Base-by-base conservation (phyloP, 805 yeast species). In the Kluyveromyces dobzhanskii region DNA sequence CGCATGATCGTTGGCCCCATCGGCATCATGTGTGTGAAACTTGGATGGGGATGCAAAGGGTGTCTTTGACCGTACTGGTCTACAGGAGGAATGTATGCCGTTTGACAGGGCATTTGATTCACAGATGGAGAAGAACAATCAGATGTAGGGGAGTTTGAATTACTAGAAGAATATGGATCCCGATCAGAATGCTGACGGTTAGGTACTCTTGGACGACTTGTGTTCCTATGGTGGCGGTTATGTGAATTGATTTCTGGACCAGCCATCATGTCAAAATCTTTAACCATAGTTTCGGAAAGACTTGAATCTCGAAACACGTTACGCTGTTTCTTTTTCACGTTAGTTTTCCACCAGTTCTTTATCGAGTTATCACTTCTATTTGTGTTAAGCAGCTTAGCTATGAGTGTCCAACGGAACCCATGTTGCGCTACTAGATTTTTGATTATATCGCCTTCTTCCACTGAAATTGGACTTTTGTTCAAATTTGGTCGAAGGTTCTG, bases 321-420 rank as follows among this genome's bases (percentile, higher is more conserved):
- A 14, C 86, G 65, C 51, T 92, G 72, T 44, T 95, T 67, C 44
- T 94, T 69, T 56, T 84, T 85, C 11, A 94, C 90, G 7, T 95
- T 94, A 3, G 95, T 94, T 55, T 85, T 85, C 95, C 95, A 86
- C 95, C 95, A 87, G 62, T 87, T 87, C 57, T 47, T 47, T 12
- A 47, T 39, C 16, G 47, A 44, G 28, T 47, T 86, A 59, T 86
- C 96, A n/a, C 82, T 73, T 38, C 96, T 67, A 2, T 95, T 95
- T 45, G 83, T 80, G 16, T 43, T 41, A 42, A 86, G 64, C 59
- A 85, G 94, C 38, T 95, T 72, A 13, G 95, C 85, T 33, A 86
- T 87, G 54, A 85, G 95, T 0, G 96, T 95, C 96, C 96, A 86
- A 50, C 84, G 73, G 59, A 86, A 85, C 33, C 96, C 96, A 56